Evolutionary conservation across 2,329 filamentous ascomycete species (phyloP).

Genomic region (Fusarium sp.): DNA sequence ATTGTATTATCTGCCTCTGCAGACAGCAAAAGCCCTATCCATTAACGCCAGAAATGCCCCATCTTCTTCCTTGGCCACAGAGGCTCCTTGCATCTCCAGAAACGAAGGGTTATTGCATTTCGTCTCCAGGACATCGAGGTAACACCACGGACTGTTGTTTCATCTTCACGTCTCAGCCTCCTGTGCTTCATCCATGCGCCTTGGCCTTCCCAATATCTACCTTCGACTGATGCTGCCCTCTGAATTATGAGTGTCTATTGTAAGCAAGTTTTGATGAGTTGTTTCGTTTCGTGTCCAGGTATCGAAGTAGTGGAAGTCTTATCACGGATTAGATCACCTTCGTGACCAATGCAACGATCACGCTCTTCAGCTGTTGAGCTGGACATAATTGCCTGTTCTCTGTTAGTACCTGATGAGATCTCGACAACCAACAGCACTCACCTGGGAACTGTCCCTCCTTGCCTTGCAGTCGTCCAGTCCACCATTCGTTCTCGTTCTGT

Average conservation of each 20-base stretch:
- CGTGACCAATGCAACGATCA: background rate
- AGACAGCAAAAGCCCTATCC: slow-evolving; percentile 28
- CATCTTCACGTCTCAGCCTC: slow-evolving; percentile 1
- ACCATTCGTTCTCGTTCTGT: slow-evolving; percentile 97
- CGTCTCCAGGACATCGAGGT: slow-evolving; percentile 7
- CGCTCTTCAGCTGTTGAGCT: slow-evolving; percentile 45
- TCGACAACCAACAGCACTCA: slow-evolving; percentile 55
- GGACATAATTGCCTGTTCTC: slow-evolving; percentile 61
- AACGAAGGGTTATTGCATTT: slow-evolving; percentile 6
- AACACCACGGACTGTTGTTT: background rate
- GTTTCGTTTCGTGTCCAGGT: slow-evolving; percentile 20
- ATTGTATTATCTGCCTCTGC: slow-evolving; percentile 32
- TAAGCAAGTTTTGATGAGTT: slow-evolving; percentile 12
- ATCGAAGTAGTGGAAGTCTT: slow-evolving; percentile 18
- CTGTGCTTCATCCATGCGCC: slow-evolving; percentile 15
- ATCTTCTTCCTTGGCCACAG: slow-evolving; percentile 16
- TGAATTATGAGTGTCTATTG: slow-evolving; percentile 25
- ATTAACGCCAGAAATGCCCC: slow-evolving; percentile 38
- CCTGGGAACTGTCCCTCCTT: slow-evolving; percentile 94
- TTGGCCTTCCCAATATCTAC: background rate
- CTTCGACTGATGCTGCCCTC: background rate
- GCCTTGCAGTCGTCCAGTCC: slow-evolving; percentile 83
- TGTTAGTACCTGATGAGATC: slow-evolving; percentile 37
- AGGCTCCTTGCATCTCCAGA: slow-evolving; percentile 26
- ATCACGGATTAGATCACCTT: background rate